These are phyloP conservation scores for Mycena metata DNA, from an alignment of 768 basidiomycete species.

Conservation along the genomic window DNA sequence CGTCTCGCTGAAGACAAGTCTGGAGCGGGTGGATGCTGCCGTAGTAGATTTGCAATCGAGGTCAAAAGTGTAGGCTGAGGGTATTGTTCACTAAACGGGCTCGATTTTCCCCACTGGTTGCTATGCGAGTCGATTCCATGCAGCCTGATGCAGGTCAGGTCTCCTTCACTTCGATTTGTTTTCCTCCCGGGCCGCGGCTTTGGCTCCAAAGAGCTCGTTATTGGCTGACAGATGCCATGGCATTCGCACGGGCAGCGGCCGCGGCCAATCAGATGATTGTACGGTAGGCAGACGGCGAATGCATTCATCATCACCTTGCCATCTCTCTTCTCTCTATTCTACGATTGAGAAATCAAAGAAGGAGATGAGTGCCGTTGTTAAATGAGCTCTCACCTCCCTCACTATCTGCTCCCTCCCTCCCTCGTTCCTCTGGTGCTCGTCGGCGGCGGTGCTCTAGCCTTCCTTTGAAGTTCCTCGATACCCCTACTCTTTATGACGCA, in stretches of 20 bases:
- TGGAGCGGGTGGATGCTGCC: constrained; percentile 64
- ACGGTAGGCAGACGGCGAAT: background rate
- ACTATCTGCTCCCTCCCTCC: constrained; percentile 8
- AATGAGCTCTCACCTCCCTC: constrained; percentile 15
- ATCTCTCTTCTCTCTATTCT: constrained; percentile 21
- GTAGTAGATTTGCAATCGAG: constrained; percentile 30
- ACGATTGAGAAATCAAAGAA: constrained; percentile 27
- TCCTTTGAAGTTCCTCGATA: background rate
- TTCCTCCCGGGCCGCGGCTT: constrained; percentile 10
- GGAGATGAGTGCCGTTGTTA: constrained; percentile 15
- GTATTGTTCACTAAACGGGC: too few species aligned
- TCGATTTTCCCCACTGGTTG: too few species aligned
- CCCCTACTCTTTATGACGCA: constrained; percentile 25
- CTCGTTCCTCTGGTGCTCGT: background rate
- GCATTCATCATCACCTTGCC: constrained; percentile 26
- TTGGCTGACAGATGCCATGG: constrained; percentile 17
- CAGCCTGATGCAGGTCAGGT: too few species aligned
- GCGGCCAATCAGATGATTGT: background rate
- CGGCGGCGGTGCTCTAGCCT: background rate
- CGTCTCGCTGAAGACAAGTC: constrained; percentile 61
- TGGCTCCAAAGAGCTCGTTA: background rate
- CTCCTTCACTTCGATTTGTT: constrained; percentile 2
- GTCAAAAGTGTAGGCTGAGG: background rate
- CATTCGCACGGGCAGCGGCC: background rate
- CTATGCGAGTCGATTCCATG: too few species aligned